Base-by-base conservation (phyloP, 805 yeast species). In the Monosporozyma solicola region DNA sequence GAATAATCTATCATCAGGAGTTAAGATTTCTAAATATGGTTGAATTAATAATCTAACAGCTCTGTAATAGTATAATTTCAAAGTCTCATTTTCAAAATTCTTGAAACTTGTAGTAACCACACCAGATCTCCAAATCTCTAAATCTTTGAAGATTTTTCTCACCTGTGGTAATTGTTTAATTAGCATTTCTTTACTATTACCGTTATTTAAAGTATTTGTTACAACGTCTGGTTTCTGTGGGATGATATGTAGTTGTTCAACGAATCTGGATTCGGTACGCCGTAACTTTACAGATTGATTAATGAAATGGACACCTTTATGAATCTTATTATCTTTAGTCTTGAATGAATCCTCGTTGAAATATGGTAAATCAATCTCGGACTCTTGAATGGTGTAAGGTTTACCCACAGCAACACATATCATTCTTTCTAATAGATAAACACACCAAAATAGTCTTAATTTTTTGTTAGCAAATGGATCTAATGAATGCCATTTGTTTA, bases 371-470 rank as follows among this genome's bases (percentile, higher is more conserved):
- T 76, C 73, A 47, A 81, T 75, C 45, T 75, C 73, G 3, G 72
- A 59, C 62, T 83, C 87, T 24, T 71, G 66, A n/a, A 83, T 61
- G 1, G 76, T 69, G 59, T 78, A 80, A 1, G 80, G 80, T 60
- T 78, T 79, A 4, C 85, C 83, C 11, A 83, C 82, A 8, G 85
- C 80, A 41, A 81, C 77, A 41, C 83, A 77, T 49, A 81, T 79
- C 68, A 82, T 75, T 61, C 85, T 75, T 60, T 83, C 87, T 47
- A 80, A 61, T n/a, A 80, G 60, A 62, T 82, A 83, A 7, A 78
- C 77, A 61, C 84, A 79, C 87, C 87, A 83, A 69, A 83, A 83
- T 16, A 80, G 67, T 56, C 86, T 72, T 66, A 80, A 64, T 59
- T 73, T 75, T 51, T 72, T 71, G 55, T 75, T 74, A 3, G 62